A percentile compares a stretch with the other conserved stretches of the same genome.
phyloP scores from a whole-genome alignment of 1,139 yeast species.

The Komagataea norvegica region DNA sequence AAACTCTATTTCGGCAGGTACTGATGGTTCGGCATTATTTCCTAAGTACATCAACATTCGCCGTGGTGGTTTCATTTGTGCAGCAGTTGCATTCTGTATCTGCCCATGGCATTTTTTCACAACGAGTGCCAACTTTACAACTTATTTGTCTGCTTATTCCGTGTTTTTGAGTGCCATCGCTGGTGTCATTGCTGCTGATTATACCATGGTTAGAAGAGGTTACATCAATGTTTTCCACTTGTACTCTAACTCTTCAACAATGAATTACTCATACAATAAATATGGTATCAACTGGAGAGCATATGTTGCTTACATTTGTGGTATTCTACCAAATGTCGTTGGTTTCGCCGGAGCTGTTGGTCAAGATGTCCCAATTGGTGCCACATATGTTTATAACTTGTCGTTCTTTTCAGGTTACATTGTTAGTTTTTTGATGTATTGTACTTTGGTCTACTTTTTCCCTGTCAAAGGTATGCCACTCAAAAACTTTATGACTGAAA shows the following conservation, averaged over 20 bases:
- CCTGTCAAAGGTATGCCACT: conserved; percentile 61
- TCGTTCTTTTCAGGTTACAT: conserved; percentile 75
- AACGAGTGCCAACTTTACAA: conserved; percentile 71
- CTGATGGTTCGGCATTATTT: conserved; percentile 79
- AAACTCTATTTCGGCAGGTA: conserved; percentile 84
- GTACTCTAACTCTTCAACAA: conserved; percentile 41
- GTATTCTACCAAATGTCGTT: conserved; percentile 76
- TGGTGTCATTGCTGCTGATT: conserved; percentile 77
- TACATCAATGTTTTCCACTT: conserved; percentile 58
- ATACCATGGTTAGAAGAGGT: conserved; percentile 73
- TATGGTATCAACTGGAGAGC: conserved; percentile 83
- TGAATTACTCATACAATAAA: conserved; percentile 55
- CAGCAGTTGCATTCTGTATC: conserved; percentile 66
- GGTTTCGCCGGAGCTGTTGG: conserved; percentile 86
- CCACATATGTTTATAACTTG: conserved; percentile 63
- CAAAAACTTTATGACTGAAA: conserved; percentile 42
- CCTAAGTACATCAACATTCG: conserved; percentile 77
- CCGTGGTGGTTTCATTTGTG: conserved; percentile 80
- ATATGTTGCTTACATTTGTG: conserved; percentile 62
- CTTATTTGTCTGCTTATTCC: conserved; percentile 79
- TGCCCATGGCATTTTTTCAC: conserved; percentile 87
- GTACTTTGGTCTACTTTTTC: conserved; percentile 43
- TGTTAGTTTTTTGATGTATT: conserved; percentile 49
- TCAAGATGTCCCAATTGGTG: conserved; percentile 68
- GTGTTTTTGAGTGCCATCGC: conserved; percentile 85